These are phyloP conservation scores for Mortierella sp. DNA, from an alignment of 371 early-diverging fungal species.

Conservation along the genomic window DNA sequence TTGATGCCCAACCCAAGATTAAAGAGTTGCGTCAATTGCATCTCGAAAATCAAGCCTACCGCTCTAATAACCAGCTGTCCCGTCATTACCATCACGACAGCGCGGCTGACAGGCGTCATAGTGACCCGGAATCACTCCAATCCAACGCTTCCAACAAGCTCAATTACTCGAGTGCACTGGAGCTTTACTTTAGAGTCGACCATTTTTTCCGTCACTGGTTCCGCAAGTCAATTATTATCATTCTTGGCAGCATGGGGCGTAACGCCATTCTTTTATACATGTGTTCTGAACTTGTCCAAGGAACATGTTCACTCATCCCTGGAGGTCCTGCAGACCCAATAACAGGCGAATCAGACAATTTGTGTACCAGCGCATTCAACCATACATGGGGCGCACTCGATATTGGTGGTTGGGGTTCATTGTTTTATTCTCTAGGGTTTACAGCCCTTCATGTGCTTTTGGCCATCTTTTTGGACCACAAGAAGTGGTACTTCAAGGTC, in stretches of 20 bases:
- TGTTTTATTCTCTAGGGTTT: conserved; percentile 46
- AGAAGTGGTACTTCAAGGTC: conserved; percentile 56
- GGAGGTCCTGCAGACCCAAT: conserved; percentile 22
- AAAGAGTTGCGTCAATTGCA: conserved; percentile 31
- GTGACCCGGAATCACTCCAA: conserved; percentile 9
- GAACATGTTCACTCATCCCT: conserved; percentile 37
- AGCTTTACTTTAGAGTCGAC: conserved; percentile 25
- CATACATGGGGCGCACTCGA: conserved; percentile 44
- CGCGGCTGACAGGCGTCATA: background rate
- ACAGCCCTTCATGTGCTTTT: conserved; percentile 27
- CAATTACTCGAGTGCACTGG: conserved; percentile 39
- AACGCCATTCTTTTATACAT: conserved; percentile 60
- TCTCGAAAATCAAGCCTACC: conserved; percentile 23
- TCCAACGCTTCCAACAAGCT: background rate
- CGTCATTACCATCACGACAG: conserved; percentile 13
- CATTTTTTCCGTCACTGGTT: conserved; percentile 45
- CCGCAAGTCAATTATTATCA: conserved; percentile 36
- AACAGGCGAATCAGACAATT: conserved; percentile 17
- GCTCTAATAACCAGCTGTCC: conserved; percentile 24
- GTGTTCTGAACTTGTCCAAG: conserved; percentile 46
- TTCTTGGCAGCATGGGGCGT: conserved; percentile 55
- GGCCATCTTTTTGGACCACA: conserved; percentile 51
- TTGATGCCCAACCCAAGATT: conserved; percentile 45
- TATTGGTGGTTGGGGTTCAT: conserved; percentile 42
- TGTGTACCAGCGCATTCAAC: conserved; percentile 27